Evolutionary conservation across 116 monocot genomes (phyloP).

Genomic region (Dioscorea cayenensis): DNA sequence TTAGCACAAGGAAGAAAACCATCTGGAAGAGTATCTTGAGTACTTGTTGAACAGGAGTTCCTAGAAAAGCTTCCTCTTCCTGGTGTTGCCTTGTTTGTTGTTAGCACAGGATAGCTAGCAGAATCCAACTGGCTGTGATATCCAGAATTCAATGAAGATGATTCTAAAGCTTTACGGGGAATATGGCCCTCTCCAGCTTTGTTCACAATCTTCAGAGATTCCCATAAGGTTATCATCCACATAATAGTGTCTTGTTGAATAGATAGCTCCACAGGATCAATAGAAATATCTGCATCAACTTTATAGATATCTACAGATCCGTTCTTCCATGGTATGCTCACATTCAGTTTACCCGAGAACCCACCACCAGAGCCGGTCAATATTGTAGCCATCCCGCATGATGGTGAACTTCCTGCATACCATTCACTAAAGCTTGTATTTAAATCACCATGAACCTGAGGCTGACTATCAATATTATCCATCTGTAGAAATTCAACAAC

Average conservation of each 20-base stretch:
- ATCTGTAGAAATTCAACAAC: constrained; percentile 70
- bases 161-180: constrained; percentile 16
- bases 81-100: constrained; percentile 6
- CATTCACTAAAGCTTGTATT: constrained; percentile 28
- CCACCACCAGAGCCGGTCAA: constrained; percentile 63
- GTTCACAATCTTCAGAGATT: constrained; percentile 35
- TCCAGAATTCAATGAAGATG: constrained; percentile 13
- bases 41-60: too few species aligned
- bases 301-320: constrained; percentile 66
- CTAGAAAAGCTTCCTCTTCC: too few species aligned
- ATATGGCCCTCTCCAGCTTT: constrained; percentile 12
- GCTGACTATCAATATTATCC: constrained; percentile 33
- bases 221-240: constrained; percentile 52
- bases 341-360: constrained; percentile 71
- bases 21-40: too few species aligned
- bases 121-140: constrained; percentile 7
- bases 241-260: constrained; percentile 52
- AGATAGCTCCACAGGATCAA: constrained; percentile 66
- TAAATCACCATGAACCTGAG: constrained; percentile 7
- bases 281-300: constrained; percentile 70
- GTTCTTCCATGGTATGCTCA: constrained; percentile 97
- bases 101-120: constrained; percentile 9
- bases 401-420: constrained; percentile 13
- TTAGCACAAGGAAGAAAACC: too few species aligned
- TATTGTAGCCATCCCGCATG: constrained; percentile 25